Conservation (phyloP, 257 asterid genomes). For the Linderniella brevidens region DNA sequence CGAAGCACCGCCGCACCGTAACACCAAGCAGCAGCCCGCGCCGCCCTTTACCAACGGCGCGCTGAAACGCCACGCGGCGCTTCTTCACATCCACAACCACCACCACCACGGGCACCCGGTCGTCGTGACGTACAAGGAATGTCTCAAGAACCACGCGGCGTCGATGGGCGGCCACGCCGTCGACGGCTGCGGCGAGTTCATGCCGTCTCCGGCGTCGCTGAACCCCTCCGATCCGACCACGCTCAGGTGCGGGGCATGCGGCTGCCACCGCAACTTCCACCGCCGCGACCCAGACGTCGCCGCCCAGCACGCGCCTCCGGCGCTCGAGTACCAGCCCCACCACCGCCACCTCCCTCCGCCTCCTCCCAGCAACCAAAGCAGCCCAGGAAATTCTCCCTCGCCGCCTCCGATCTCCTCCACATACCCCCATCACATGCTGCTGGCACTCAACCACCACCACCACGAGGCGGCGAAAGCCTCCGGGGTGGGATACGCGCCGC, state of each 20-base stretch:
- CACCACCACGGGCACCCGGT: constrained; percentile 2
- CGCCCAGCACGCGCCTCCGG: neutral
- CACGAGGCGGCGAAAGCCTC: neutral
- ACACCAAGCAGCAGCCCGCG: constrained; percentile 39
- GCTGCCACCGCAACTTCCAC: constrained; percentile 89
- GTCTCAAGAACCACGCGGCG: constrained; percentile 61
- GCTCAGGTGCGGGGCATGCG: constrained; percentile 55
- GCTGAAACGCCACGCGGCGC: constrained; percentile 48
- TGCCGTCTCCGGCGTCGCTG: constrained; percentile 39
- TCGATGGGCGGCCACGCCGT: constrained; percentile 44
- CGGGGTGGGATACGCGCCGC: neutral
- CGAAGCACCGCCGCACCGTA: constrained; percentile 37
- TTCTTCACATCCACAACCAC: constrained; percentile 20
- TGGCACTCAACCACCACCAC: constrained; percentile 16
- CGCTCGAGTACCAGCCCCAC: constrained; percentile 1
- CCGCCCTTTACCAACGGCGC: constrained; percentile 58
- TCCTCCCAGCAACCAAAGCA: neutral
- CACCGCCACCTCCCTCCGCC: constrained; percentile 6
- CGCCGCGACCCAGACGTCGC: constrained; percentile 54
- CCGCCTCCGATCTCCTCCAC: constrained; percentile 87
- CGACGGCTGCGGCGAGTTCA: constrained; percentile 94
- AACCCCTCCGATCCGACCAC: constrained; percentile 28
- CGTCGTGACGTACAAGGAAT: constrained; percentile 16
- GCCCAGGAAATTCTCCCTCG: constrained; percentile 11
- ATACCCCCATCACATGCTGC: constrained; percentile 66